These are phyloP conservation scores for Sapria himalayana DNA, from an alignment of 345 rosid genomes.

Conservation along the genomic window DNA sequence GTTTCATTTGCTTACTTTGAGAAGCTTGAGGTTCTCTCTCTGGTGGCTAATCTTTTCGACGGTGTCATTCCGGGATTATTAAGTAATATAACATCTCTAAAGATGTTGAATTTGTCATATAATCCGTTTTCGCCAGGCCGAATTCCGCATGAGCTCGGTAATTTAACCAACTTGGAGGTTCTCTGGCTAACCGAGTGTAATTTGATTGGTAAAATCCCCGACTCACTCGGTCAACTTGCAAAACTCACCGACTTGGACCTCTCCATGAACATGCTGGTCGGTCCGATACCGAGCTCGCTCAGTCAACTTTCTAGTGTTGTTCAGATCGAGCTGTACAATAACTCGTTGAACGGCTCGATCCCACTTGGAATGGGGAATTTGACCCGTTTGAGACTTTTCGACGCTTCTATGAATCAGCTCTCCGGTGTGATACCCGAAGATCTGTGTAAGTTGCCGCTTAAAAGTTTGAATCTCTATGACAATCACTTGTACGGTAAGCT, in stretches of 20 bases:
- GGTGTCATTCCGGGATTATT: slow-evolving; percentile 46
- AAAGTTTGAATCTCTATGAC: slow-evolving; percentile 77
- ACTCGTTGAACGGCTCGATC: slow-evolving; percentile 55
- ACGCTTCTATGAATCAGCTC: slow-evolving; percentile 71
- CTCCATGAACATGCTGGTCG: slow-evolving; percentile 44
- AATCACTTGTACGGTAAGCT: slow-evolving; percentile 44
- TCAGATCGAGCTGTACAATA: slow-evolving; percentile 91
- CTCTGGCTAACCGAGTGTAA: slow-evolving; percentile 85
- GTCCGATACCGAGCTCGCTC: slow-evolving; percentile 52
- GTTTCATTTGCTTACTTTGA: slow-evolving; percentile 36
- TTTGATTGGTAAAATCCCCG: slow-evolving; percentile 66
- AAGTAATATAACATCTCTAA: slow-evolving; percentile 44
- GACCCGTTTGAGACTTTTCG: slow-evolving; percentile 43
- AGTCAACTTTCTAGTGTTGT: slow-evolving; percentile 36
- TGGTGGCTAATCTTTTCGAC: slow-evolving; percentile 53
- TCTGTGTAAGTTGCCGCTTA: slow-evolving; percentile 45
- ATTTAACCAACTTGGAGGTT: slow-evolving; percentile 54
- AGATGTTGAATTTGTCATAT: slow-evolving; percentile 63
- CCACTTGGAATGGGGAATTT: slow-evolving; percentile 46
- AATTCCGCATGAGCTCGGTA: slow-evolving; percentile 78
- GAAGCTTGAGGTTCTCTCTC: slow-evolving; percentile 63
- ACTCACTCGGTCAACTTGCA: slow-evolving; percentile 51
- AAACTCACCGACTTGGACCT: slow-evolving; percentile 66
- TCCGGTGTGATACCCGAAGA: slow-evolving; percentile 59
- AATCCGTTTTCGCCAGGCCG: slow-evolving; percentile 63